Conservation (phyloP, 495 filamentous ascomycete genomes). For the Copromyces sp. region DNA sequence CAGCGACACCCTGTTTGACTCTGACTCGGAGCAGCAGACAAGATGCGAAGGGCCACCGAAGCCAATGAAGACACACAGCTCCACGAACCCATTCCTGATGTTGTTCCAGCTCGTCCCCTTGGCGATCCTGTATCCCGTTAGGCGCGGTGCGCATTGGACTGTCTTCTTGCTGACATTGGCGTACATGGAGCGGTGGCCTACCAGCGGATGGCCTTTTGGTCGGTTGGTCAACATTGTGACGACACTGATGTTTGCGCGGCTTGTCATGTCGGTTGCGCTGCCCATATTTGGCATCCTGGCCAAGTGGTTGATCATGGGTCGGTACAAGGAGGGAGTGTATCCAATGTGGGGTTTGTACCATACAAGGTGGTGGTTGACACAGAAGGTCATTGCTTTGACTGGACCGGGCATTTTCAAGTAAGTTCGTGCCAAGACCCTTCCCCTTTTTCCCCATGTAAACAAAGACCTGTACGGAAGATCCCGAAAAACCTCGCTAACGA, state of each 20-base stretch:
- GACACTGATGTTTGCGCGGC: constrained; percentile 21
- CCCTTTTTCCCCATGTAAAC: neutral
- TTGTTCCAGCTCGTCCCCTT: constrained; percentile 30
- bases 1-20: neutral
- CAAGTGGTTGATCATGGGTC: constrained; percentile 38
- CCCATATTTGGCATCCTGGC: constrained; percentile 28
- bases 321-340: constrained; percentile 31
- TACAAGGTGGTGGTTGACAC: constrained; percentile 39
- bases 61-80: constrained; percentile 24
- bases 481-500: neutral
- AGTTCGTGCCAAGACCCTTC: neutral
- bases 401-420: constrained; percentile 29
- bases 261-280: constrained; percentile 14
- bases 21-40: neutral
- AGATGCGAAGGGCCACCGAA: neutral
- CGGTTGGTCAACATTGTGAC: constrained; percentile 27
- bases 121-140: constrained; percentile 26
- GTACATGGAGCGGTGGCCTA: constrained; percentile 13
- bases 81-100: constrained; percentile 28
- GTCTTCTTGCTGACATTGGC: constrained; percentile 26
- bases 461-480: neutral
- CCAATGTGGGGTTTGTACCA: constrained; percentile 42
- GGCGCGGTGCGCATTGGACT: constrained; percentile 31
- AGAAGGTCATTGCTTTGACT: constrained; percentile 31
- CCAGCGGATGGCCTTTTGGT: constrained; percentile 16